phyloP scores from a whole-genome alignment of 768 basidiomycete genomes.

The Trametes gibbosa region DNA sequence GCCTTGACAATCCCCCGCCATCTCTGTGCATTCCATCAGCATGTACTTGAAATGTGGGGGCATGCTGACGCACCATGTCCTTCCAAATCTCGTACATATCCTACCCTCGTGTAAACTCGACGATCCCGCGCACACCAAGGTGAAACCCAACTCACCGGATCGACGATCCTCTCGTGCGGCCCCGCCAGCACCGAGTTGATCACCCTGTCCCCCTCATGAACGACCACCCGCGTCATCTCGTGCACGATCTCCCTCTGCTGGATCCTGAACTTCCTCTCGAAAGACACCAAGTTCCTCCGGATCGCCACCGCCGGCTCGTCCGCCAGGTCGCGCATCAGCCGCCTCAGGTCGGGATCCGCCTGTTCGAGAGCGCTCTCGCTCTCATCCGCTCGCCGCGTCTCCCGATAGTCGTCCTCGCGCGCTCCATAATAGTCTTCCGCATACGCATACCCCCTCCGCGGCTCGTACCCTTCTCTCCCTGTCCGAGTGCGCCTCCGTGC shows the following conservation, averaged over 20 bases:
- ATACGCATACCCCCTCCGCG: not conserved
- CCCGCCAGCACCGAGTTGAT: constrained; percentile 40
- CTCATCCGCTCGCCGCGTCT: not conserved
- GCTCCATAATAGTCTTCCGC: not conserved
- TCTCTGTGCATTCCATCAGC: constrained; percentile 29
- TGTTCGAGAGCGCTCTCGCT: not conserved
- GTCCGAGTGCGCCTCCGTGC: not conserved
- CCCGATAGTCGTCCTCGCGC: not conserved
- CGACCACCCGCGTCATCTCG: constrained; percentile 30
- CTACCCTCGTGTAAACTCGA: constrained; percentile 25
- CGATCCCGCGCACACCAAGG: not conserved
- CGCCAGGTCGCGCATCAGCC: not conserved
- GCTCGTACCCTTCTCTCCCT: not conserved
- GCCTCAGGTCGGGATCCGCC: not conserved
- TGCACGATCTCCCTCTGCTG: constrained; percentile 40
- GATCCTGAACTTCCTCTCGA: constrained; percentile 46
- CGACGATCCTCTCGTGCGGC: constrained; percentile 43
- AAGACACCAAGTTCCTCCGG: constrained; percentile 38
- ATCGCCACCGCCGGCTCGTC: constrained; percentile 31
- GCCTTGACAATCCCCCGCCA: constrained; percentile 56
- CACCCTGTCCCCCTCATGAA: constrained; percentile 37
- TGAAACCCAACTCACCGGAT: constrained; percentile 30
- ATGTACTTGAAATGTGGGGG: not conserved
- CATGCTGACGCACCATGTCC: constrained; percentile 42
- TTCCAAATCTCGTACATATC: constrained; percentile 50